Base-by-base conservation (phyloP, 768 basidiomycete species). In the Agrocybe chaxingu region DNA sequence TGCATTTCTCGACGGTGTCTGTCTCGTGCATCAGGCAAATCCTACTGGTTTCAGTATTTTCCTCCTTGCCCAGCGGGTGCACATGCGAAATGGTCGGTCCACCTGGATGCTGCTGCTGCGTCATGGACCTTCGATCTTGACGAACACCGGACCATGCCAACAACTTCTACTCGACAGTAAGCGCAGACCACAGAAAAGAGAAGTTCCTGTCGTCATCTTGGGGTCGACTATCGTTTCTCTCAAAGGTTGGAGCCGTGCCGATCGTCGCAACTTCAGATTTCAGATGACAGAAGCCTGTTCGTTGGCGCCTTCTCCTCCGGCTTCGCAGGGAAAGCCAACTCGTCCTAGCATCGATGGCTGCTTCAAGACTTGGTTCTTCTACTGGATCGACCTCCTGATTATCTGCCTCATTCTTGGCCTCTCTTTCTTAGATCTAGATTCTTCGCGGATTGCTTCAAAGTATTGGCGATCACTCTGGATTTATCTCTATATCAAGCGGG, bases 1-100 rank as follows among this genome's bases (percentile, higher is more conserved):
- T 3, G 24, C 59, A 7, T 56, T 44, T 52, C 45, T 57, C 13
- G 57, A 57, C 24, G 57, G 55, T 2, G 51, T 58, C 19, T 58
- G 53, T 45, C 48, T 56, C 8, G 41, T 55, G 2, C 55, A 61
- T 18, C 52, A 54, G 32, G 35, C 16, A 6, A 41, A 46, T 32
- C 31, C 52, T 47, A 34, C n/a, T 9, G 42, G 42, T 5, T 57
- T 50, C 50, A 19, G 30, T 12, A 30, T 50, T 40, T 29, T 36
- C 12, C 43, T 57, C 16, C 40, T 38, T 18, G 45, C 56, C 1
- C 38, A 57, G 33, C 50, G 56, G n/a, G 36, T 52, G 4, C 56
- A 57, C 19, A 52, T 57, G 16, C 32, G 47, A 37, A 53, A 50
- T 4, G 12, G 30, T n/a, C 45, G 48, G 9, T 42, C 47, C 2